Evolutionary conservation across 2,329 filamentous ascomycete species (phyloP).

Genomic region (Penicillium hordei): DNA sequence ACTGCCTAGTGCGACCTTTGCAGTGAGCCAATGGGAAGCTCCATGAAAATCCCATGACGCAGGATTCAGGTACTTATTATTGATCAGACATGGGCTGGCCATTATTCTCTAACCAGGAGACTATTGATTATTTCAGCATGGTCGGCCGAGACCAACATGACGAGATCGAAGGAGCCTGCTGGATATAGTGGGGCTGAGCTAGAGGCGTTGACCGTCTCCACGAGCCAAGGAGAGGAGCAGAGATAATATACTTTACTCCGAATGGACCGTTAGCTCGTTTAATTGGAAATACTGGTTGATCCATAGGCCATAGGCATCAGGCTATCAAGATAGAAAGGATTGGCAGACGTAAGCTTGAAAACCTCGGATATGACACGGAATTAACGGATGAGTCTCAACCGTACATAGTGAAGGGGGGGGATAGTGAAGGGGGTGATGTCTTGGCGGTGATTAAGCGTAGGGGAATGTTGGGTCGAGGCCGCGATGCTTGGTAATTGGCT

Average conservation of each 20-base stretch:
- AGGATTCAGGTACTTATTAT: neutral
- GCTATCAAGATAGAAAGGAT: neutral
- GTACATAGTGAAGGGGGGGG: neutral
- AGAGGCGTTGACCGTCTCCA: neutral
- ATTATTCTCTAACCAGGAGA: conserved; percentile 12
- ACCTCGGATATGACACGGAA: neutral
- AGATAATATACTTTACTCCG: neutral
- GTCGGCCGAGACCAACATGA: conserved; percentile 12
- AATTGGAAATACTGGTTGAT: neutral
- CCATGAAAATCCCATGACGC: neutral
- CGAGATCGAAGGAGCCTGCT: neutral
- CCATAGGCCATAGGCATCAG: neutral
- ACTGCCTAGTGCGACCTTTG: neutral
- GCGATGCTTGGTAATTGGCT: conserved; percentile 16
- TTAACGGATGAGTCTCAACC: neutral
- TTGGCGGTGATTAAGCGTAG: conserved; percentile 12
- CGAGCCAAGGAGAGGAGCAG: neutral
- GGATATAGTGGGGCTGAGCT: neutral
- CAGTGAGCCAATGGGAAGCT: conserved; percentile 9
- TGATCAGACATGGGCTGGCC: conserved; percentile 3
- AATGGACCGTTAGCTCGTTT: neutral
- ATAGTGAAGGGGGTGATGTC: neutral
- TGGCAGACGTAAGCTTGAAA: neutral
- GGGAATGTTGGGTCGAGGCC: conserved; percentile 14
- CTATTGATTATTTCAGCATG: conserved; percentile 18